A percentile compares a stretch with the other conserved stretches of the same genome.
These are phyloP conservation scores for Beauveria scarabaeidicola DNA, from an alignment of 2,329 filamentous ascomycete genomes.

Conservation along the genomic window DNA sequence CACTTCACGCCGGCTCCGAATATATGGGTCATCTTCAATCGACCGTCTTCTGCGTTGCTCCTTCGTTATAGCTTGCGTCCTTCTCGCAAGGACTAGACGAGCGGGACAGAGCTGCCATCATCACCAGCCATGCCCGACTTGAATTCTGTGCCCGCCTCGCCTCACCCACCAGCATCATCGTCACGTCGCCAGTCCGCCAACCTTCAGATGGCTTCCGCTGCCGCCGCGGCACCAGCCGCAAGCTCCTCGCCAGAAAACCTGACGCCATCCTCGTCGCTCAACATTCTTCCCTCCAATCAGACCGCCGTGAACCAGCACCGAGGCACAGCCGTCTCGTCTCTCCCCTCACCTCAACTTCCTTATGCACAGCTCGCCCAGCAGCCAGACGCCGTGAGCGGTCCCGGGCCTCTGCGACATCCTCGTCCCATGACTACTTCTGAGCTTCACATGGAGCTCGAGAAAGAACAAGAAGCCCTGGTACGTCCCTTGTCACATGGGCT, in stretches of 20 bases:
- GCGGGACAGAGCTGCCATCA: neutral
- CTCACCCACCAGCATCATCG: conserved; percentile 31
- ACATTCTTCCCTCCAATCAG: conserved; percentile 51
- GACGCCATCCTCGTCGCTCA: conserved; percentile 36
- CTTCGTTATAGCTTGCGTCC: neutral
- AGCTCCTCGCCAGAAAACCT: conserved; percentile 7
- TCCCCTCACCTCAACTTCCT: conserved; percentile 23
- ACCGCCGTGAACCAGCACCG: conserved; percentile 31
- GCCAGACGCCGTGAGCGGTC: conserved; percentile 41
- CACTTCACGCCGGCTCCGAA: neutral
- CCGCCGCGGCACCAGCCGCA: conserved; percentile 17
- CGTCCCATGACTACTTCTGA: conserved; percentile 82
- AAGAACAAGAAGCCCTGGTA: conserved; percentile 91
- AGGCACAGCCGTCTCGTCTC: conserved; percentile 21
- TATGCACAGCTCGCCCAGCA: conserved; percentile 15
- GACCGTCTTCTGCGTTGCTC: neutral
- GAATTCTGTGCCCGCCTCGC: conserved; percentile 46
- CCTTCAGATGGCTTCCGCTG: conserved; percentile 34
- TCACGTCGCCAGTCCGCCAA: conserved; percentile 35
- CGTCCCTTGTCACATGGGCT: conserved; percentile 21
- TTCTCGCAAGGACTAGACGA: neutral
- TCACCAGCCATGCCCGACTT: conserved; percentile 41
- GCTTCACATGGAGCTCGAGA: conserved; percentile 81
- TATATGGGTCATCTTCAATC: neutral
- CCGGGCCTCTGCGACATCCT: conserved; percentile 75